A percentile compares a stretch with the other conserved stretches of the same genome.
Evolutionary conservation across 768 basidiomycete species (phyloP).

Genomic region (Macrolepiota fuliginosa): DNA sequence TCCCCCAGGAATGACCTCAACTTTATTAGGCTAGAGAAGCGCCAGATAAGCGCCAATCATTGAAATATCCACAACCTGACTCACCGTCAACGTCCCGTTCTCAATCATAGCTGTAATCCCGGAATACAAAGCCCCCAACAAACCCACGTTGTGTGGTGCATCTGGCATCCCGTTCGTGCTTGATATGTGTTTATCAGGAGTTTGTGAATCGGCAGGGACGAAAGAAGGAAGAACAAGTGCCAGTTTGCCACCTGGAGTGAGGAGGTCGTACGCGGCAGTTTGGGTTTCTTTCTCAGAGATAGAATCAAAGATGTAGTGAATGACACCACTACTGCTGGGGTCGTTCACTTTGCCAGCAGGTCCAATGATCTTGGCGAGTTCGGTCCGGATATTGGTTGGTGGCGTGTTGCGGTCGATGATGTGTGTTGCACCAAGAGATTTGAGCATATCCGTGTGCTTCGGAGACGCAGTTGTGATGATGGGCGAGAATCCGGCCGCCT

Average conservation of each 20-base stretch:
- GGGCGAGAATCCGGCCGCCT: conserved; percentile 35
- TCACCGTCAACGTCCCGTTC: conserved; percentile 33
- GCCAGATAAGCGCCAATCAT: not conserved
- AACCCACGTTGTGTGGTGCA: conserved; percentile 17
- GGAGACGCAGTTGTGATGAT: conserved; percentile 38
- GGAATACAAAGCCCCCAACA: conserved; percentile 21
- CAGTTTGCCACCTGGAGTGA: conserved; percentile 33
- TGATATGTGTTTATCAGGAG: conserved; percentile 13
- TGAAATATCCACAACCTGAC: not conserved
- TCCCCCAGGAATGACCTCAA: conserved; percentile 41
- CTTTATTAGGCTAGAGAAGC: conserved; percentile 35
- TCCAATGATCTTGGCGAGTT: conserved; percentile 20
- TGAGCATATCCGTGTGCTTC: conserved; percentile 26
- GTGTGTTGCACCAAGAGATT: conserved; percentile 37
- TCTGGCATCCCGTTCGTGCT: conserved; percentile 21
- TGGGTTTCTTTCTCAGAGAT: conserved; percentile 23
- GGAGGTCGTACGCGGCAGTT: conserved; percentile 21
- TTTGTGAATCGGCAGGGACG: conserved; percentile 9
- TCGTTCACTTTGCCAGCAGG: too few species aligned
- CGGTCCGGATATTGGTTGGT: conserved; percentile 9
- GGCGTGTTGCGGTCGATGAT: conserved; percentile 31
- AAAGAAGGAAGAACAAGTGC: conserved; percentile 28
- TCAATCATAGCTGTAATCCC: conserved; percentile 27
- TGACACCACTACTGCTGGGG: conserved; percentile 10
- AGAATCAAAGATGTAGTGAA: conserved; percentile 27